Evolutionary conservation across 192 early-diverging fungal genomes (phyloP).

Genomic region (Coemansia biformis): DNA sequence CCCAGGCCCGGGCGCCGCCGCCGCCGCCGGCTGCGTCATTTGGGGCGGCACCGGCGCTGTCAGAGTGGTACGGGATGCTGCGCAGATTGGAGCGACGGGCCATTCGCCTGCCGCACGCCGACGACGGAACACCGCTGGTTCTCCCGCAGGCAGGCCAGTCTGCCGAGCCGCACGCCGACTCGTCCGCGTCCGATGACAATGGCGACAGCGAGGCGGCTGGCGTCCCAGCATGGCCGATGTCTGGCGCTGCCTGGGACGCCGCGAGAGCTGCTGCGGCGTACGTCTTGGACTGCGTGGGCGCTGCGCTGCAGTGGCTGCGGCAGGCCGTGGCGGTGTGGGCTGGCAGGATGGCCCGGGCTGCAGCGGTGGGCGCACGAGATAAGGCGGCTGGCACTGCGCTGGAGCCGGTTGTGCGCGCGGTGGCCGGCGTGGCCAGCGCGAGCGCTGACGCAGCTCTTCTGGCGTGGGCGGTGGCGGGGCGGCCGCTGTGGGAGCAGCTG

Average conservation of each 20-base stretch:
- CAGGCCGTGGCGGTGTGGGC: not conserved
- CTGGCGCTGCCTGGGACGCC: too few species aligned
- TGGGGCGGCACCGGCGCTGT: conserved; percentile 8
- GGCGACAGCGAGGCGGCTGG: too few species aligned
- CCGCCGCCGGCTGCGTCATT: conserved; percentile 1
- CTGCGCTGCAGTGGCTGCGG: conserved; percentile 4
- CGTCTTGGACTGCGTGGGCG: not conserved
- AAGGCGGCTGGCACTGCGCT: not conserved
- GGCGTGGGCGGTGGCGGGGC: not conserved
- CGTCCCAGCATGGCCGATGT: too few species aligned
- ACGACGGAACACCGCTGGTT: conserved; percentile 41
- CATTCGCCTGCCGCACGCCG: conserved; percentile 31
- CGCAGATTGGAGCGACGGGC: conserved; percentile 21
- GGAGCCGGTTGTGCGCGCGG: not conserved
- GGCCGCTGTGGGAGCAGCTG: conserved; percentile 3
- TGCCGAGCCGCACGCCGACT: too few species aligned
- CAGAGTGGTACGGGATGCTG: conserved; percentile 48
- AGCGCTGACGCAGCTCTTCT: not conserved
- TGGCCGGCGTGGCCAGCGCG: not conserved
- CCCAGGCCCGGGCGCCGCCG: not conserved
- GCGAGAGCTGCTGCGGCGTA: not conserved
- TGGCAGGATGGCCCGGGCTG: not conserved
- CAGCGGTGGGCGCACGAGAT: not conserved
- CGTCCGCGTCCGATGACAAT: too few species aligned
- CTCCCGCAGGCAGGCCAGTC: conserved; percentile 7